These are phyloP conservation scores for Solanum acaule DNA, from an alignment of 257 asterid genomes.

Conservation along the genomic window DNA sequence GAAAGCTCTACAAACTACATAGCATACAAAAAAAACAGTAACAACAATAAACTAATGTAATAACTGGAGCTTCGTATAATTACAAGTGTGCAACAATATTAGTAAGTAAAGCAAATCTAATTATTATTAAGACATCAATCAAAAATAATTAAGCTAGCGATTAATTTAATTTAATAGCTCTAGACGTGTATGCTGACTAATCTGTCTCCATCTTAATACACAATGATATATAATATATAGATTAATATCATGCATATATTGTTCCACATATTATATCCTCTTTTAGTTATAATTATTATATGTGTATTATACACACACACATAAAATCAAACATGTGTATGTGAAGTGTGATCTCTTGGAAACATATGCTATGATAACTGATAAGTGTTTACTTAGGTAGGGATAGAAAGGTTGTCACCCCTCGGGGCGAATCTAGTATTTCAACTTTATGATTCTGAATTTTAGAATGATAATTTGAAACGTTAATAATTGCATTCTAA, in stretches of 20 bases:
- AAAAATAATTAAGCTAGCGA: background rate
- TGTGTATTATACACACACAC: background rate
- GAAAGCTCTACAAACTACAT: background rate
- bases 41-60: background rate
- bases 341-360: background rate
- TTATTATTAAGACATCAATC: background rate
- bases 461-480: background rate
- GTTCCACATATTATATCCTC: background rate
- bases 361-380: background rate
- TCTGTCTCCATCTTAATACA: background rate
- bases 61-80: background rate
- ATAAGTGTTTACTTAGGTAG: background rate
- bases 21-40: background rate
- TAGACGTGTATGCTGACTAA: background rate
- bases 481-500: background rate
- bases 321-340: background rate
- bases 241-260: background rate
- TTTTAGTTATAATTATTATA: background rate
- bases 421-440: background rate
- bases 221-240: too few species aligned
- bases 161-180: background rate
- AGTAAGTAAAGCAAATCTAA: background rate
- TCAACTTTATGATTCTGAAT: background rate
- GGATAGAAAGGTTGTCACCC: background rate
- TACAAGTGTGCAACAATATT: background rate